phyloP scores from a whole-genome alignment of 1,284 basidiomycete genomes.

The Sporisorium sorghi region DNA sequence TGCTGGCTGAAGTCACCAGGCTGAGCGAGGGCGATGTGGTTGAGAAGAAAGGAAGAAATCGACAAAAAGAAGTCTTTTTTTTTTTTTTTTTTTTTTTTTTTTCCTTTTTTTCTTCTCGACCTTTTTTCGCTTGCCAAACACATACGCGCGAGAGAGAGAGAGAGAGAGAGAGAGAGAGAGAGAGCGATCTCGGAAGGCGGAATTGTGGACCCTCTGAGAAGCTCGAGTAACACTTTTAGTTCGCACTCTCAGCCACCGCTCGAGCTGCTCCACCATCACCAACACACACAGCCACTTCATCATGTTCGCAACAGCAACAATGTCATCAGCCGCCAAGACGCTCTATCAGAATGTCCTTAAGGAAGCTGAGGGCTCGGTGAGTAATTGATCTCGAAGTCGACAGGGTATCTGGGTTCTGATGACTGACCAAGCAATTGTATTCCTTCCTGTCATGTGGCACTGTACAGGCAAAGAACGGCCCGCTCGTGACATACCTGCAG shows the following conservation, averaged over 20 bases:
- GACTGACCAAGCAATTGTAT: neutral
- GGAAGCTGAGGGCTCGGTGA: conserved; percentile 34
- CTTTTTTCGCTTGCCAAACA: neutral
- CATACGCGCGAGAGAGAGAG: conserved; percentile 27
- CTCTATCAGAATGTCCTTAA: conserved; percentile 39
- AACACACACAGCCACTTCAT: neutral
- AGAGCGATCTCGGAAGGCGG: conserved; percentile 24
- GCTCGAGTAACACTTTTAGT: conserved; percentile 3
- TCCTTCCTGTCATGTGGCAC: neutral
- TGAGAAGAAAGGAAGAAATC: conserved; percentile 7
- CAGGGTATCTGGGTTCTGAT: neutral
- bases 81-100: neutral
- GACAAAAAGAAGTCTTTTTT: neutral
- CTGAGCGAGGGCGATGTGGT: conserved; percentile 2
- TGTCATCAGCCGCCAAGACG: conserved; percentile 24
- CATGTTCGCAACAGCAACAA: conserved; percentile 37
- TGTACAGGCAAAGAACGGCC: conserved; percentile 31
- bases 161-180: too few species aligned
- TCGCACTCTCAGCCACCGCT: neutral
- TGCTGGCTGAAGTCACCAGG: conserved; percentile 2
- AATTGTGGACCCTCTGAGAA: conserved; percentile 11
- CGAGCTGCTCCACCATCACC: neutral
- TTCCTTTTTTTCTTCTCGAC: neutral
- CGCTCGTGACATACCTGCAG: conserved; percentile 37
- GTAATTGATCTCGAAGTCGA: neutral